Conservation (phyloP, 495 filamentous ascomycete species). For the Neurospora cerealis region DNA sequence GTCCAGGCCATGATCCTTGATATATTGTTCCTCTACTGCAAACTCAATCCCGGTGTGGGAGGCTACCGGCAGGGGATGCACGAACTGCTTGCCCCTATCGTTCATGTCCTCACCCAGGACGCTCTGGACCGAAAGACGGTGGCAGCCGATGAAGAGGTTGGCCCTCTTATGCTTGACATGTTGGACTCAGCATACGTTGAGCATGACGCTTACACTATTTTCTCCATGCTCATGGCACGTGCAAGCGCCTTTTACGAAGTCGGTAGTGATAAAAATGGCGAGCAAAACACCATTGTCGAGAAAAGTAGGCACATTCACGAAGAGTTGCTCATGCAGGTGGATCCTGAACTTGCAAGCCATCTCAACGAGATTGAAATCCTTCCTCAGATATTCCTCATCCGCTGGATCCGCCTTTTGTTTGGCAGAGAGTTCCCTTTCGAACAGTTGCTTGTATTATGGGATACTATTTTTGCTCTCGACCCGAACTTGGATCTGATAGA, state of each 20-base stretch:
- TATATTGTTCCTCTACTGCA: conserved; percentile 88
- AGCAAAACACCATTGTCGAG: conserved; percentile 64
- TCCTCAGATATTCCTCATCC: conserved; percentile 94
- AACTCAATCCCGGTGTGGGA: conserved; percentile 76
- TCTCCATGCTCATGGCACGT: conserved; percentile 74
- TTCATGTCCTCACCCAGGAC: conserved; percentile 82
- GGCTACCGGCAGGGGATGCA: conserved; percentile 96
- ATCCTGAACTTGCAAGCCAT: conserved; percentile 74
- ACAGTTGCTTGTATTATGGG: conserved; percentile 77
- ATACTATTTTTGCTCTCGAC: conserved; percentile 82
- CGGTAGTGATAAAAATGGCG: conserved; percentile 27
- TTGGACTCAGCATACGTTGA: conserved; percentile 68
- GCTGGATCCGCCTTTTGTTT: conserved; percentile 91
- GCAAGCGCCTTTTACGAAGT: conserved; percentile 82
- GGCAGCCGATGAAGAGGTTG: conserved; percentile 18
- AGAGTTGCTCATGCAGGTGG: conserved; percentile 61
- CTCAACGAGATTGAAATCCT: conserved; percentile 77
- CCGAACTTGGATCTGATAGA: conserved; percentile 74
- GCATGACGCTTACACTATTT: conserved; percentile 84
- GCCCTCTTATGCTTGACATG: conserved; percentile 46
- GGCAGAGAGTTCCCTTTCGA: conserved; percentile 88
- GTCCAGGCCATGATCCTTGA: conserved; percentile 80
- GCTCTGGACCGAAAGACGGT: conserved; percentile 41
- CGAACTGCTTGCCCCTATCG: conserved; percentile 80
- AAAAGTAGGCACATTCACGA: conserved; percentile 81